These are phyloP conservation scores for Rhodamnia argentea DNA, from an alignment of 345 rosid species.

Conservation along the genomic window DNA sequence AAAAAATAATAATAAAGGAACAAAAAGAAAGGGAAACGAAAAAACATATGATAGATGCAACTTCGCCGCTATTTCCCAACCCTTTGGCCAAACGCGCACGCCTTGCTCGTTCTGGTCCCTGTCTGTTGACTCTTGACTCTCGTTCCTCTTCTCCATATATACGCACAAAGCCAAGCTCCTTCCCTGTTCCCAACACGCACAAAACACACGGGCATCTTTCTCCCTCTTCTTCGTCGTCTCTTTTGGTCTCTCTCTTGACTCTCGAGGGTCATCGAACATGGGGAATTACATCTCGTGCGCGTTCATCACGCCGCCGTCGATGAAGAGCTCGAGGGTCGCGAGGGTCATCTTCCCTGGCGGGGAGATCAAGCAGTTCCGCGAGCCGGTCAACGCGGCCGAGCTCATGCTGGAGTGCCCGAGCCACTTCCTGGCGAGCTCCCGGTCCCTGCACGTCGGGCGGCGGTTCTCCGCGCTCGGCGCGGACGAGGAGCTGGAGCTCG, in stretches of 20 bases:
- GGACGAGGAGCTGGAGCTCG: constrained; percentile 50
- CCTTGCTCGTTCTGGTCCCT: neutral
- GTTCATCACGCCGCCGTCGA: constrained; percentile 12
- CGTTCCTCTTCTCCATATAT: neutral
- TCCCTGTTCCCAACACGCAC: neutral
- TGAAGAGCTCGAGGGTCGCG: constrained; percentile 18
- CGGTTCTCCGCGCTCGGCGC: constrained; percentile 47
- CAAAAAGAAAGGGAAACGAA: too few species aligned
- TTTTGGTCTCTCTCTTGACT: neutral
- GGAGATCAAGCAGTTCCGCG: constrained; percentile 36
- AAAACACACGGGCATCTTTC: neutral
- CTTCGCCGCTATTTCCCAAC: neutral
- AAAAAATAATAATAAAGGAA: too few species aligned
- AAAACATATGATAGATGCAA: too few species aligned
- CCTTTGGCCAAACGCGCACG: neutral
- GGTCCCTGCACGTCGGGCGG: constrained; percentile 42
- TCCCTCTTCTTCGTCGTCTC: neutral
- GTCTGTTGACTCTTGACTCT: neutral
- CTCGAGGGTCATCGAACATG: constrained; percentile 11
- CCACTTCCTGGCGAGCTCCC: constrained; percentile 29
- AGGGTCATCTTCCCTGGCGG: constrained; percentile 52
- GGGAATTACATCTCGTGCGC: constrained; percentile 50
- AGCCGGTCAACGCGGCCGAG: constrained; percentile 44
- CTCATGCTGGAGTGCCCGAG: constrained; percentile 60
- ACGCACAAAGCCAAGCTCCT: neutral